Base-by-base conservation (phyloP, 495 filamentous ascomycete species). In the Penicillium herquei region DNA sequence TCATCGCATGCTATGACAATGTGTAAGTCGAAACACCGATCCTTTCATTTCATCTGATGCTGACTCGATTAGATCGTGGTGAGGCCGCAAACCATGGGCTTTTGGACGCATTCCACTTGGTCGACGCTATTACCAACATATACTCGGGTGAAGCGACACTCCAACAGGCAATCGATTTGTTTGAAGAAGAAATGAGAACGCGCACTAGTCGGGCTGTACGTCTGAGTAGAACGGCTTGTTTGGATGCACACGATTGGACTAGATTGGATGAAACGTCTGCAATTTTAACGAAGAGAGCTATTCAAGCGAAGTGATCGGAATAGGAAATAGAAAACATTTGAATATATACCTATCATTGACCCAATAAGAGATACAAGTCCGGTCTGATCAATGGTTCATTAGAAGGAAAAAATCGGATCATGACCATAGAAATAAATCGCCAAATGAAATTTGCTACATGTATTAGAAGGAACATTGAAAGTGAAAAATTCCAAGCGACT, bases 1-100 rank as follows among this genome's bases (percentile, higher is more conserved):
- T 82, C 84, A 0, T 74, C 81, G 6, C 84, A 88, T 66, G 73
- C 82, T 1, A 87, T 87, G 84, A 74, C 79, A 0, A 84, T 87
- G 78, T 68, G 82, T 79, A 72, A 41, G 74, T 63, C 34, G 12
- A 37, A 26, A 26, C 21, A 4, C 21, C 21, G 4, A 1, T 26
- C 4, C 21, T 4, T 1, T 11, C 11, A 13, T 26, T 44, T 18
- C 6, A 13, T 10, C 14, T 32, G 43, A 46, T 9, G 11, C 8
- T 42, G 14, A 18, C 37, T 41, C 40, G 9, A 42, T 8, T 42
- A 71, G 71, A 71, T 59, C 72, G 79, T 34, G 81, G 83, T 6
- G 81, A 86, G 64, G 82, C 74, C 0, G 79, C 78, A 7, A 85
- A 85, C 53, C 80, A 85, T 41, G 80, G 77, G 26, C 68, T 86